These are phyloP conservation scores for Tuber borchii DNA, from an alignment of 495 filamentous ascomycete genomes.

Conservation along the genomic window DNA sequence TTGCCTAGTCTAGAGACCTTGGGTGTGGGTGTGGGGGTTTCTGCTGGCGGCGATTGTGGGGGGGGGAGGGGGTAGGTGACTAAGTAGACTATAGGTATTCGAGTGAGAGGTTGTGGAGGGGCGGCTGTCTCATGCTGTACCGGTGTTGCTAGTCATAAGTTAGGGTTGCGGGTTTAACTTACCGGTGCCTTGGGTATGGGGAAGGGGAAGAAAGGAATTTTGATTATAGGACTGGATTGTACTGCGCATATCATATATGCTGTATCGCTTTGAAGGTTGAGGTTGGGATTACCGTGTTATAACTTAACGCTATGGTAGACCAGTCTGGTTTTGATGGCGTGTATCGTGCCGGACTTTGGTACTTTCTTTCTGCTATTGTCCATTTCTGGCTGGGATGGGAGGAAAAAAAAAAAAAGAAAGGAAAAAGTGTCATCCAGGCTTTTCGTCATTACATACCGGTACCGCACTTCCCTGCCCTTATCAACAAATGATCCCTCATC, in stretches of 20 bases:
- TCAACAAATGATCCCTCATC: neutral
- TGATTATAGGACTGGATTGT: neutral
- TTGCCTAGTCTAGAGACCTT: neutral
- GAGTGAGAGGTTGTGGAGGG: conserved; percentile 1
- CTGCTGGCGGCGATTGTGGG: neutral
- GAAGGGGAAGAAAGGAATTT: neutral
- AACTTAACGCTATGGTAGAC: neutral
- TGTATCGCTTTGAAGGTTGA: neutral
- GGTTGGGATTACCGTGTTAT: neutral
- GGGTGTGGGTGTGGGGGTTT: neutral
- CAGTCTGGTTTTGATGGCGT: neutral
- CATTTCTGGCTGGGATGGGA: neutral
- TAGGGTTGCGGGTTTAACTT: conserved; percentile 5
- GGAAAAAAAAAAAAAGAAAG: neutral
- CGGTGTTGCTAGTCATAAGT: neutral
- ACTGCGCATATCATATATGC: neutral
- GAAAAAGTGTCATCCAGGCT: neutral
- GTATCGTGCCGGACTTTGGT: neutral
- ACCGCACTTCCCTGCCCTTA: neutral
- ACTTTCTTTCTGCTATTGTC: neutral
- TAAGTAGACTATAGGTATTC: neutral
- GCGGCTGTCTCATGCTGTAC: neutral
- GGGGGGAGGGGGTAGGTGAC: neutral
- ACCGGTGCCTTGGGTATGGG: neutral
- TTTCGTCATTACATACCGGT: neutral